phyloP scores from a whole-genome alignment of 108 stramenopile species.

The Schizochytrium sp. region DNA sequence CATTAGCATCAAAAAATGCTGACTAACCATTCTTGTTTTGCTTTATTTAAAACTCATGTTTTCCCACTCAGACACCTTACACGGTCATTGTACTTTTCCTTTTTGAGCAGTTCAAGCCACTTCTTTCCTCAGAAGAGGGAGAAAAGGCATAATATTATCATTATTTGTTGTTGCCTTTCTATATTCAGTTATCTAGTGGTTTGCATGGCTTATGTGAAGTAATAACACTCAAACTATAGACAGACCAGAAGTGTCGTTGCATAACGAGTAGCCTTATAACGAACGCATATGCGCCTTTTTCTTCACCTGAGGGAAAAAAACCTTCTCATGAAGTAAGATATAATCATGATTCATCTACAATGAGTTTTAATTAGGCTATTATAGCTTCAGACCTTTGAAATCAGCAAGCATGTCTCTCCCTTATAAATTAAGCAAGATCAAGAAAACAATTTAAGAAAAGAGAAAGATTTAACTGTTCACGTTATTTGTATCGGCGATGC shows the following conservation, averaged over 20 bases:
- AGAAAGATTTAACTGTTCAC: too few species aligned
- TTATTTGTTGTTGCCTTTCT: neutral
- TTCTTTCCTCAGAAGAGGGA: neutral
- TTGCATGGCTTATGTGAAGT: neutral
- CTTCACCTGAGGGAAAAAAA: neutral
- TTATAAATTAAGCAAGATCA: too few species aligned
- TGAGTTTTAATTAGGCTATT: too few species aligned
- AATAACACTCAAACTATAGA: neutral
- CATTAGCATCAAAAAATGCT: neutral
- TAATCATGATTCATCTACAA: too few species aligned
- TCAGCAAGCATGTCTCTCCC: too few species aligned
- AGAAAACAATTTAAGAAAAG: too few species aligned
- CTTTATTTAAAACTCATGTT: too few species aligned
- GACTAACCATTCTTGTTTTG: too few species aligned
- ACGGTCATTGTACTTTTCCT: constrained; percentile 33
- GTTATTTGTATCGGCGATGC: too few species aligned
- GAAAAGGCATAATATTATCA: neutral
- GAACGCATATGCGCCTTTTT: neutral
- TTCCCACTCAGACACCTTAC: neutral
- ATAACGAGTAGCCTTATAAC: neutral
- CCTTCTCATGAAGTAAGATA: too few species aligned
- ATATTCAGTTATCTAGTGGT: neutral
- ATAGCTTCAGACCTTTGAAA: too few species aligned
- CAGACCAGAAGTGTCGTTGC: neutral
- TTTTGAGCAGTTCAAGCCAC: constrained; percentile 53